Evolutionary conservation across 2,329 filamentous ascomycete genomes (phyloP).

Genomic region (Sporothrix brasiliensis): DNA sequence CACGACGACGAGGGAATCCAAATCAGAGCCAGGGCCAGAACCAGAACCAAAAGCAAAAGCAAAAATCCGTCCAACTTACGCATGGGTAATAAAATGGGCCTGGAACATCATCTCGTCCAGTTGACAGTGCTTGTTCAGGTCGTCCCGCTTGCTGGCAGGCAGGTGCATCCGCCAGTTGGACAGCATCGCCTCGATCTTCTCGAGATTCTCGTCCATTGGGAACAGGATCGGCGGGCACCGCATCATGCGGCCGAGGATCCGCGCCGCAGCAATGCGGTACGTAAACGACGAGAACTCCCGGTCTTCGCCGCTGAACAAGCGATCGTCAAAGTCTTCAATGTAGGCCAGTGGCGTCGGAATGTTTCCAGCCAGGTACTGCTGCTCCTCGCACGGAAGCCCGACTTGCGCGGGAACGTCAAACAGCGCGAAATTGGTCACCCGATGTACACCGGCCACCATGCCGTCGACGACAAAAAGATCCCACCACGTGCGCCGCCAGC

Average conservation of each 20-base stretch:
- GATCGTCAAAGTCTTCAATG: constrained; percentile 74
- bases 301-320: constrained; percentile 70
- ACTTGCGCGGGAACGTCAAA: constrained; percentile 70
- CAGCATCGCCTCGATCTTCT: constrained; percentile 56
- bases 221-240: constrained; percentile 55
- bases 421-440: constrained; percentile 69
- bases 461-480: constrained; percentile 78
- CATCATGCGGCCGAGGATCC: constrained; percentile 78
- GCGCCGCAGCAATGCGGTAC: constrained; percentile 79
- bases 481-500: constrained; percentile 91
- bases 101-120: constrained; percentile 92
- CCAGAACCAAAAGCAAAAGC: too few species aligned
- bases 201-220: constrained; percentile 57
- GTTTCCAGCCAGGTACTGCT: constrained; percentile 65
- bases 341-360: constrained; percentile 60
- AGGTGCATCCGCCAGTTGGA: constrained; percentile 80
- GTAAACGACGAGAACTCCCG: constrained; percentile 79
- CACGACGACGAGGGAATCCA: not conserved
- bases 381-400: constrained; percentile 78
- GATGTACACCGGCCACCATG: constrained; percentile 79
- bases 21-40: too few species aligned
- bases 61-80: constrained; percentile 42
- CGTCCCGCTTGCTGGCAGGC: constrained; percentile 69
- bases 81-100: constrained; percentile 75
- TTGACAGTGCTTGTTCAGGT: constrained; percentile 68